These are phyloP conservation scores for Phaseolus lunatus DNA, from an alignment of 306 rosid species.

Conservation along the genomic window DNA sequence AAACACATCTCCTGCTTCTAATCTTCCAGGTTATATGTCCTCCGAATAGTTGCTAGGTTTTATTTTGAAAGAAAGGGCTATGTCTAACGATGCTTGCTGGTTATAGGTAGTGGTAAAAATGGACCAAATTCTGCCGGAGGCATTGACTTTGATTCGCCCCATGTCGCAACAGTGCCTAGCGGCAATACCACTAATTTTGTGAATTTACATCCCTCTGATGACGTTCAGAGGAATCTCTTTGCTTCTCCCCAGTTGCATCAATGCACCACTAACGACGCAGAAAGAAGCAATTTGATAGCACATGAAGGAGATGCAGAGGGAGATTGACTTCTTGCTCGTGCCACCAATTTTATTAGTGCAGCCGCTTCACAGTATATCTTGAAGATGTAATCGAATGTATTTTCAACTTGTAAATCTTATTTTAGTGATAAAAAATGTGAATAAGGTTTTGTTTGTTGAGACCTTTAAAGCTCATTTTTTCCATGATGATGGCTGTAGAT, in stretches of 20 bases:
- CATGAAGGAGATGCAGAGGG: slow-evolving; percentile 50
- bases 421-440: slow-evolving; percentile 18
- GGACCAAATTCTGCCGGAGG: slow-evolving; percentile 59
- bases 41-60: slow-evolving; percentile 2
- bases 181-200: slow-evolving; percentile 38
- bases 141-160: slow-evolving; percentile 63
- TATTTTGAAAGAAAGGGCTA: neutral
- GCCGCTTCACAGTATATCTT: too few species aligned
- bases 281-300: slow-evolving; percentile 50
- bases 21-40: slow-evolving; percentile 62
- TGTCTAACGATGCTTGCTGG: slow-evolving; percentile 21
- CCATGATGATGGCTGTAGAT: neutral
- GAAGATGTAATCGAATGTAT: neutral
- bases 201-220: slow-evolving; percentile 46
- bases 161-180: slow-evolving; percentile 41
- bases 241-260: slow-evolving; percentile 69
- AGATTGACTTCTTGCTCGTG: slow-evolving; percentile 25
- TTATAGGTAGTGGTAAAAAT: slow-evolving; percentile 64
- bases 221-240: slow-evolving; percentile 59
- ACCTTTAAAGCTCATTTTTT: neutral
- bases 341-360: neutral
- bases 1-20: slow-evolving; percentile 46
- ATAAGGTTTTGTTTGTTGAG: neutral
- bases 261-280: slow-evolving; percentile 56
- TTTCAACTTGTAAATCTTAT: slow-evolving; percentile 25